These are phyloP conservation scores for Patellaria atrata DNA, from an alignment of 495 filamentous ascomycete species.

Conservation along the genomic window DNA sequence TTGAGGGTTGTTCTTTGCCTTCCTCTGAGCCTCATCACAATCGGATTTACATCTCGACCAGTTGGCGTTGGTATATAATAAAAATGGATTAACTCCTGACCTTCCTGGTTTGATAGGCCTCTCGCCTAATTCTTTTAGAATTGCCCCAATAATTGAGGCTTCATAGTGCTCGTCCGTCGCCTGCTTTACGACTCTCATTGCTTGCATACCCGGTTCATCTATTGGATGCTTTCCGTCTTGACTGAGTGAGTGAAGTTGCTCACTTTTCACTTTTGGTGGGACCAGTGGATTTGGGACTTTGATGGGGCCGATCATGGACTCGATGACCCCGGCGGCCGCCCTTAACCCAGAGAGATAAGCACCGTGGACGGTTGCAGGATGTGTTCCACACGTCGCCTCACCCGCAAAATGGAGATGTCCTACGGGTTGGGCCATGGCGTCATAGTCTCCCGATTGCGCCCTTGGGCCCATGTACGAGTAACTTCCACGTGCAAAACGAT, in stretches of 20 bases:
- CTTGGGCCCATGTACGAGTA: slow-evolving; percentile 84
- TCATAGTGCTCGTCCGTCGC: slow-evolving; percentile 47
- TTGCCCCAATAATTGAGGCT: slow-evolving; percentile 50
- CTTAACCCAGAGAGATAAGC: slow-evolving; percentile 88
- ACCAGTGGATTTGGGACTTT: slow-evolving; percentile 60
- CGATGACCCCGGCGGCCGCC: slow-evolving; percentile 72
- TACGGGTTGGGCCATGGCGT: slow-evolving; percentile 71
- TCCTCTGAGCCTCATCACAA: slow-evolving; percentile 52
- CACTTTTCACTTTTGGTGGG: slow-evolving; percentile 36
- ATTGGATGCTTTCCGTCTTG: slow-evolving; percentile 5
- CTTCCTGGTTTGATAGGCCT: slow-evolving; percentile 56
- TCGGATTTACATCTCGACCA: slow-evolving; percentile 59
- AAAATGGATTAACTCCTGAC: slow-evolving; percentile 47
- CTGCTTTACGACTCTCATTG: slow-evolving; percentile 1
- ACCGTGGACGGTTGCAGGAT: slow-evolving; percentile 93
- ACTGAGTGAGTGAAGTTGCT: neutral
- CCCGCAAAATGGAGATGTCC: slow-evolving; percentile 93
- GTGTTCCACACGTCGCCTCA: slow-evolving; percentile 87
- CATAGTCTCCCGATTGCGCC: slow-evolving; percentile 77
- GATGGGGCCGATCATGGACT: slow-evolving; percentile 67
- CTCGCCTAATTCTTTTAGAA: slow-evolving; percentile 55
- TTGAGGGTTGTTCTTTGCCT: slow-evolving; percentile 48
- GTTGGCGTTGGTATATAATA: slow-evolving; percentile 62
- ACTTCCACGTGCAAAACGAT: slow-evolving; percentile 76
- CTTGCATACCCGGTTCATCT: neutral